Evolutionary conservation across 768 basidiomycete genomes (phyloP).

Genomic region (Termitomyces titanicus): DNA sequence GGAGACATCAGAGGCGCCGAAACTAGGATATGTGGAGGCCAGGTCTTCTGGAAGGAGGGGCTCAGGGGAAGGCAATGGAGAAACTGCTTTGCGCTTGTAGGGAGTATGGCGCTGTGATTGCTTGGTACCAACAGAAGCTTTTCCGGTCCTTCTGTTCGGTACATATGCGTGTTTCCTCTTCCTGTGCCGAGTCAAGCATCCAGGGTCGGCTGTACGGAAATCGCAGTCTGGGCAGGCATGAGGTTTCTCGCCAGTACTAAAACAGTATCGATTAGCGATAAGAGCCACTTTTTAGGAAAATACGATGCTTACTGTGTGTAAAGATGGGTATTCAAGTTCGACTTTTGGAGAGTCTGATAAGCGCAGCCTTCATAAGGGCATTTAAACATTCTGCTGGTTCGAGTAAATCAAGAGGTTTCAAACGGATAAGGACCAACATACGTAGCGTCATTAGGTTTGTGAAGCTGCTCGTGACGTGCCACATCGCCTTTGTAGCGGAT

Average conservation of each 20-base stretch:
- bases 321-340: conserved; percentile 30
- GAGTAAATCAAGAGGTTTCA: neutral
- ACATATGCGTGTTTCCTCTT: conserved; percentile 25
- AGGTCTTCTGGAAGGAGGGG: neutral
- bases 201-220: conserved; percentile 25
- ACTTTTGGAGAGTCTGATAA: conserved; percentile 26
- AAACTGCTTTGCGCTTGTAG: neutral
- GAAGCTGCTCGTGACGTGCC: conserved; percentile 14
- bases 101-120: conserved; percentile 1
- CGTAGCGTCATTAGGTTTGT: conserved; percentile 4
- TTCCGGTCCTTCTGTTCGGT: conserved; percentile 1
- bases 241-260: conserved; percentile 26
- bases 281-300: neutral
- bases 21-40: neutral
- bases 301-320: conserved; percentile 23
- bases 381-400: conserved; percentile 20
- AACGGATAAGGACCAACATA: conserved; percentile 1
- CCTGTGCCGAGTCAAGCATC: conserved; percentile 28
- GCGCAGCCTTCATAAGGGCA: conserved; percentile 24
- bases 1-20: neutral
- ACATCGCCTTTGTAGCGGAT: conserved; percentile 18
- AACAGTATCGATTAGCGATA: neutral
- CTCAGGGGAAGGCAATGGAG: neutral
- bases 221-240: conserved; percentile 24
- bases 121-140: neutral